Evolutionary conservation across 1,284 basidiomycete species (phyloP), one percentile per base, ranked within the genome.

Genomic region (Hemileia vastatrix): DNA sequence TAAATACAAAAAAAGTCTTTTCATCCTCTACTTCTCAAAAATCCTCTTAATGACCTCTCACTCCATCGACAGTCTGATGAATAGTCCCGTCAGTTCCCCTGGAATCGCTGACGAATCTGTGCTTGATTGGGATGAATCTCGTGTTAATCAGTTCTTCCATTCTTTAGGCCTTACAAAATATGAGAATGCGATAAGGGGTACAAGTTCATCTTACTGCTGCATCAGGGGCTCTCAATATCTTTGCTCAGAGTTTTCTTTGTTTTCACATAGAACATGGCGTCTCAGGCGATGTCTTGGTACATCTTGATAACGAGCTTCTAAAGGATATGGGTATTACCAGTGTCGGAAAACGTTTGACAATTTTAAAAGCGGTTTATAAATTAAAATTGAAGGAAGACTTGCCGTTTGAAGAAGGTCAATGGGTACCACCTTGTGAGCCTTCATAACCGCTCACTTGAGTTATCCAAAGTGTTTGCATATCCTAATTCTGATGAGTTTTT

Each of bases 311-410:
- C 52, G 87, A 91, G 48, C 78, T 83, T 2, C 82, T 96, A 67
- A 89, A 88, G 76, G 85, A 88, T 59, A 79, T 95, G 63, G 92
- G 92, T 4, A 83, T 96, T 51, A 73, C 82, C 19, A 88, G 86
- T 40, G 83, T 95, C 67, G 91, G 92, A 6, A 90, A 94, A 77
- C 81, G 92, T 52, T 78, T 96, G 21, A 81, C 86, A 33, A 89
- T 96, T 66, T 83, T 96, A 71, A 90, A 90, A 76, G 85, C 87
- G 53, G 84, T 95, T 64, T 95, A 93, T 78, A 83, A 85, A 65
- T 79, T 89, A 68, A 96, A 96, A 77, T 78, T 90, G 56, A 83
- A 84, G 1, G 83, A 92, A 70, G 84, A 85, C 67, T 80, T 96
- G 55, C 85, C 88, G 50, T 83, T 95, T 67, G 88, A 88, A 62